These are phyloP conservation scores for Tephrocybe rancida DNA, from an alignment of 768 basidiomycete species.

Conservation along the genomic window DNA sequence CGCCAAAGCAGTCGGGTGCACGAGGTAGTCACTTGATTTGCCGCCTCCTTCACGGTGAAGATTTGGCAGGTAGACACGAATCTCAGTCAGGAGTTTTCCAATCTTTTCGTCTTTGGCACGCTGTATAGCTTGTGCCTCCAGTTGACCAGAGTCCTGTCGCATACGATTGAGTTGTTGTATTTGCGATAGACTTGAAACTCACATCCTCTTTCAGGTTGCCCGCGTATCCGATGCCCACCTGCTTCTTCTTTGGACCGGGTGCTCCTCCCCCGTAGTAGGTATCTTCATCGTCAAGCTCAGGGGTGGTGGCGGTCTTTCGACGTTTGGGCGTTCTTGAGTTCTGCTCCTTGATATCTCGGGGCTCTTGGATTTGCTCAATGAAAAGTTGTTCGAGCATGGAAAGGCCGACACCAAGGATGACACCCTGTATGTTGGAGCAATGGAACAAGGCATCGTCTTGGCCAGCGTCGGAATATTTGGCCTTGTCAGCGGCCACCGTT, in stretches of 20 bases:
- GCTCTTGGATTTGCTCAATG: conserved; percentile 50
- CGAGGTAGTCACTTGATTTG: conserved; percentile 85
- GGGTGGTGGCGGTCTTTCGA: conserved; percentile 39
- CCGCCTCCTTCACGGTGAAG: conserved; percentile 75
- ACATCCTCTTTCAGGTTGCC: conserved; percentile 87
- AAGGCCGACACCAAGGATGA: conserved; percentile 89
- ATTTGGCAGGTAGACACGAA: conserved; percentile 86
- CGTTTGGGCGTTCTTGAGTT: conserved; percentile 44
- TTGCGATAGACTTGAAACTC: conserved; percentile 30
- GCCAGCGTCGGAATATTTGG: conserved; percentile 41
- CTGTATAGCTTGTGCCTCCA: conserved; percentile 78
- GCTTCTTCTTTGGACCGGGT: conserved; percentile 64
- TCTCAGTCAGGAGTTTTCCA: conserved; percentile 62
- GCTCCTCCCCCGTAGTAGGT: conserved; percentile 37
- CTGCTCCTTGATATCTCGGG: conserved; percentile 32
- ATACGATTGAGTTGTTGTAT: background rate
- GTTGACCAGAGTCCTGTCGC: conserved; percentile 73
- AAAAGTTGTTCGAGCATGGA: conserved; percentile 82
- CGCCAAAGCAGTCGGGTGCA: conserved; percentile 90
- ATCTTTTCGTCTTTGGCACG: conserved; percentile 73
- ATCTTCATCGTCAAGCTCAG: conserved; percentile 54
- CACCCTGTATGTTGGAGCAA: conserved; percentile 87
- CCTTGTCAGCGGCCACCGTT: conserved; percentile 47
- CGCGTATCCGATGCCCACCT: conserved; percentile 75
- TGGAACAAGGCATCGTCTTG: conserved; percentile 74